Evolutionary conservation across 192 early-diverging fungal genomes (phyloP), one percentile per base, ranked within the genome.

Genomic region (Entophlyctis luteolus): DNA sequence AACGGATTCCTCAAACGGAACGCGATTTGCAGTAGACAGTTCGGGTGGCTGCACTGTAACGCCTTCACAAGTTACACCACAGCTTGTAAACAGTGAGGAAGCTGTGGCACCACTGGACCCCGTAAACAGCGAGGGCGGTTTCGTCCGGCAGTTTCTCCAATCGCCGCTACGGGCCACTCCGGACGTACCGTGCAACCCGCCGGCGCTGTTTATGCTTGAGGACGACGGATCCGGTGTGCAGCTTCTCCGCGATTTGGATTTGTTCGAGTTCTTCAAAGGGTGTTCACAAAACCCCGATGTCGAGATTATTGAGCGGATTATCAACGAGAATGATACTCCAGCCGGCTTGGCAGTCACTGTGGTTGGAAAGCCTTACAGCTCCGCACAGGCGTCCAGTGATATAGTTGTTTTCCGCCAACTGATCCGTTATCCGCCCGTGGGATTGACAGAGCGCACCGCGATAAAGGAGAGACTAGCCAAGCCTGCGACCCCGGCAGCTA

Each of bases 241-340:
- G 39, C 46, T 79, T 29, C 48, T 77, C 39, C 39, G 77, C 12
- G 77, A 79, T 52, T 39, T 42, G 46, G 77, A 79, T 65, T 49
- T 79, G 8, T n/a, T 55, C 18, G 23, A 37, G 20, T 79, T 34
- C 52, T 71, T 79, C 68, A 55, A 58, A 38, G 52, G 70, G 2
- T 48, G 67, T 59, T 10, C 48, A 1, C 5, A 22, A 18, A 73
- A 77, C 20, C 67, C 74, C 10, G 37, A 55, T 25, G 42, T 49
- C 3, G 46, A 59, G 48, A 77, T 79, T 53, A 48, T 55, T 20
- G 74, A 79, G 49, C 73, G 76, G 48, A 20, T 47, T 32, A n/a
- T n/a, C n/a, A n/a, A n/a, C n/a, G n/a, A n/a, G n/a, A n/a, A n/a
- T n/a, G 54, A 55, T 33, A 5, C 25, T 27, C 18, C 4, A 8